Percentiles rank a stretch among this genome's conserved stretches.
phyloP scores from a whole-genome alignment of 192 early-diverging fungal genomes.

The Linnemannia hyalina region DNA sequence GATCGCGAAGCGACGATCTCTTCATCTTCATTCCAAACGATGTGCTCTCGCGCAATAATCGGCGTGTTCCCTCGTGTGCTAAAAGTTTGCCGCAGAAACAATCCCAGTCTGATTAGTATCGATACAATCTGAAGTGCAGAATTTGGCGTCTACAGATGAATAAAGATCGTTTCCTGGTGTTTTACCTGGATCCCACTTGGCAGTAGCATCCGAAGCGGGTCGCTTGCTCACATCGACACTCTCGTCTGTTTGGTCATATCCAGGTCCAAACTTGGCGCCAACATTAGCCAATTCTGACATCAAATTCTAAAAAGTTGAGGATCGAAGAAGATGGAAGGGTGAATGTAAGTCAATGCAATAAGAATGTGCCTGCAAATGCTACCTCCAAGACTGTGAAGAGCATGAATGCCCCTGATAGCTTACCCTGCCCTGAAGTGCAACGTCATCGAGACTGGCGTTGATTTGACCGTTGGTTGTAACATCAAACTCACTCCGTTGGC shows the following conservation, averaged over 20 bases:
- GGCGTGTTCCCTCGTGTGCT: constrained; percentile 33
- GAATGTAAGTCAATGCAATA: neutral
- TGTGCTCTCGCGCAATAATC: constrained; percentile 40
- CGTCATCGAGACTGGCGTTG: constrained; percentile 1
- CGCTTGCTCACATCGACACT: neutral
- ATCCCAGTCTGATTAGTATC: neutral
- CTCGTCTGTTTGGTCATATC: constrained; percentile 17
- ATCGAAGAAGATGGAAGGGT: neutral
- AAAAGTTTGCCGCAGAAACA: neutral
- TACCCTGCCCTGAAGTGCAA: constrained; percentile 16
- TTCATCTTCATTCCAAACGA: constrained; percentile 36
- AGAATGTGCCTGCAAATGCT: neutral
- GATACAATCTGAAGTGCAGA: neutral
- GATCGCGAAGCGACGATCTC: constrained; percentile 34
- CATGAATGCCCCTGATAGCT: neutral
- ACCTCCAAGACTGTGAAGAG: neutral
- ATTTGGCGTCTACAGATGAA: neutral
- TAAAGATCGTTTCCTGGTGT: neutral
- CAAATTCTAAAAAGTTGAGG: constrained; percentile 16
- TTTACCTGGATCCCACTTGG: constrained; percentile 19
- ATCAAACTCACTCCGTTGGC: constrained; percentile 31
- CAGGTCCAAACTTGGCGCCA: constrained; percentile 28
- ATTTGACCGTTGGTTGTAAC: neutral
- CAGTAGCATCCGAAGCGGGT: neutral
- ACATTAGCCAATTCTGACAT: constrained; percentile 37